A percentile compares a stretch with the other conserved stretches of the same genome.
Evolutionary conservation across 2,329 filamentous ascomycete species (phyloP).

Genomic region (Penicillium sp.): DNA sequence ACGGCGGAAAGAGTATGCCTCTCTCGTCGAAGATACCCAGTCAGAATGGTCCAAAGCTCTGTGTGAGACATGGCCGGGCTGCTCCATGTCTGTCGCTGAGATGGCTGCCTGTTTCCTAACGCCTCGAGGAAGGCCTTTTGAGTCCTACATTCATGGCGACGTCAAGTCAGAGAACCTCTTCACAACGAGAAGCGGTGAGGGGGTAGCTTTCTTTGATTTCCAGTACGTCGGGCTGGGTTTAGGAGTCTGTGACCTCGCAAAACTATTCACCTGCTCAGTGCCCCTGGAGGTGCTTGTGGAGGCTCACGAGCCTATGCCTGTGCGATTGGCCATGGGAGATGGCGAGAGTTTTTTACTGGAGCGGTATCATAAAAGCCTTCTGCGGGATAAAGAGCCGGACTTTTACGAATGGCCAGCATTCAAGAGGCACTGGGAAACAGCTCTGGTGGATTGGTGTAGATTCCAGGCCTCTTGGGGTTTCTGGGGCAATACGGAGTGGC

Average conservation of each 20-base stretch:
- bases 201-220: conserved; percentile 68
- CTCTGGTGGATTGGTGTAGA: conserved; percentile 67
- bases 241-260: conserved; percentile 67
- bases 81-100: conserved; percentile 50
- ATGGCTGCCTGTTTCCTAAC: conserved; percentile 55
- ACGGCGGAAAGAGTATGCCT: conserved; percentile 57
- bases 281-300: conserved; percentile 55
- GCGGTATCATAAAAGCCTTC: conserved; percentile 43
- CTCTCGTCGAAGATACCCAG: conserved; percentile 48
- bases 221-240: conserved; percentile 67
- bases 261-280: conserved; percentile 67
- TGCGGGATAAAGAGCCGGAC: conserved; percentile 4
- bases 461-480: conserved; percentile 65
- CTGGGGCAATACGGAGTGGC: conserved; percentile 62
- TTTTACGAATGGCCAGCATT: conserved; percentile 60
- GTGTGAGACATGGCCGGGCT: conserved; percentile 39
- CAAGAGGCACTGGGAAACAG: conserved; percentile 64
- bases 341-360: conserved; percentile 56
- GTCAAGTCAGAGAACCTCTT: conserved; percentile 72
- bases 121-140: conserved; percentile 47
- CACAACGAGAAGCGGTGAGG: conserved; percentile 50
- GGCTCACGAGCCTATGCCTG: conserved; percentile 30
- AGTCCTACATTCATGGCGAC: conserved; percentile 67
- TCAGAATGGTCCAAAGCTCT: conserved; percentile 60
- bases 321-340: conserved; percentile 51